A percentile compares a stretch with the other conserved stretches of the same genome.
phyloP scores from a whole-genome alignment of 2,329 filamentous ascomycete genomes.

The Fusarium papillatum region DNA sequence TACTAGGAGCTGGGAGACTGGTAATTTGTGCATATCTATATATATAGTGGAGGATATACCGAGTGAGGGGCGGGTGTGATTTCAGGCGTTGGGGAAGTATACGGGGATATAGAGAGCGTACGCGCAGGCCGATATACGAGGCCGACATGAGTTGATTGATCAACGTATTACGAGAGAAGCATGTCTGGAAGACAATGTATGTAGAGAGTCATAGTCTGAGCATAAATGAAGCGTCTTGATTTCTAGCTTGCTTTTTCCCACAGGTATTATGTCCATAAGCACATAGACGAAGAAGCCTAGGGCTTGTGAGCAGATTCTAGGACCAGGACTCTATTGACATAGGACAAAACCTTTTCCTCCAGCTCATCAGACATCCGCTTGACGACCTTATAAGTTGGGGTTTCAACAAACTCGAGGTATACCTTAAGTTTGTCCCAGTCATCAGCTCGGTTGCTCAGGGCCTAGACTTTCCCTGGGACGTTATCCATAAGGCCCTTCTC shows the following conservation, averaged over 20 bases:
- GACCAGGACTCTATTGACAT: too few relatives aligned
- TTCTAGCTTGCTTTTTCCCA: not conserved
- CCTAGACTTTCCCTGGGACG: too few relatives aligned
- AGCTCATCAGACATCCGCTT: too few relatives aligned
- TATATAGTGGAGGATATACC: conserved; percentile 14
- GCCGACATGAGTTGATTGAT: conserved; percentile 18
- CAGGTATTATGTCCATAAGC: not conserved
- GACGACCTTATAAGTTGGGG: too few relatives aligned
- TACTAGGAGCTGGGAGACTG: conserved; percentile 49
- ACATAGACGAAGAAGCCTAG: not conserved
- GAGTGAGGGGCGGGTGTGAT: conserved; percentile 1
- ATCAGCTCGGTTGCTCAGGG: too few relatives aligned
- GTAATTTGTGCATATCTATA: not conserved
- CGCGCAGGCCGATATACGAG: conserved; percentile 18
- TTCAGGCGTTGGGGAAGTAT: conserved; percentile 20
- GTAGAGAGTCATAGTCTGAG: not conserved
- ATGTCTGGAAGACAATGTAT: not conserved
- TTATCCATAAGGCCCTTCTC: too few relatives aligned
- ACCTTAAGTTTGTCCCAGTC: too few relatives aligned
- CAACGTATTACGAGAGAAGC: not conserved
- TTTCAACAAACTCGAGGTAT: too few relatives aligned
- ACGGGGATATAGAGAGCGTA: conserved; percentile 14
- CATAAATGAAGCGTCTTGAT: not conserved
- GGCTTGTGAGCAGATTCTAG: too few relatives aligned
- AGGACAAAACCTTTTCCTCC: too few relatives aligned